Percentiles rank a stretch among this genome's conserved stretches.
Conservation (phyloP, 352 stramenopile species). For the Phytophthora sansomeana region DNA sequence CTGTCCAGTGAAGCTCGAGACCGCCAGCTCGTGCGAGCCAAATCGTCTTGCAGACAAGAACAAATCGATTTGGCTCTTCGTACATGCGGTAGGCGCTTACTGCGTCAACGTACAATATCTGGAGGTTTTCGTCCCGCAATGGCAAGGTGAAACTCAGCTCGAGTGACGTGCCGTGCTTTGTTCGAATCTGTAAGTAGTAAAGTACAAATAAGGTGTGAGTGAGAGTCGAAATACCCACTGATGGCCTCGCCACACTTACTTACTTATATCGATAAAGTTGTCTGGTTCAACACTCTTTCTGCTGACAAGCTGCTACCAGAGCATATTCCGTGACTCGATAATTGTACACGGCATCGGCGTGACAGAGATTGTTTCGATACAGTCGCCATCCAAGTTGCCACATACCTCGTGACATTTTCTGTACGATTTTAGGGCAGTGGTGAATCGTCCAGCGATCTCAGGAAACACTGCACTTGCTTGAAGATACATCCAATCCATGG, state of each 20-base stretch:
- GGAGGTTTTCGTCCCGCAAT: background rate
- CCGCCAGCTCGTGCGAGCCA: slow-evolving; percentile 9
- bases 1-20: slow-evolving; percentile 23
- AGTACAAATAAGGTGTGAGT: background rate
- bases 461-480: slow-evolving; percentile 9
- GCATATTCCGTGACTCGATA: background rate
- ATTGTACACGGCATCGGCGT: slow-evolving; percentile 15
- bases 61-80: slow-evolving; percentile 16
- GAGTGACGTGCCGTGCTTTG: background rate
- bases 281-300: slow-evolving; percentile 18
- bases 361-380: slow-evolving; percentile 22
- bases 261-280: slow-evolving; percentile 20
- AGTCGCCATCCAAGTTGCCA: background rate
- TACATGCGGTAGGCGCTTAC: slow-evolving; percentile 21
- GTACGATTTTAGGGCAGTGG: background rate
- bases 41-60: slow-evolving; percentile 21
- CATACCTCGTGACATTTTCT: slow-evolving; percentile 3
- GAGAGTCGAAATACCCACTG: background rate
- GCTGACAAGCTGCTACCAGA: slow-evolving; percentile 20
- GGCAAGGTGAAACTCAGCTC: slow-evolving; percentile 28
- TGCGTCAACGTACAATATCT: slow-evolving; percentile 13
- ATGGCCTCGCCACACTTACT: slow-evolving; percentile 3
- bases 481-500: slow-evolving; percentile 2
- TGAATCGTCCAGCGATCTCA: background rate
- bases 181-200: slow-evolving; percentile 13